These are phyloP conservation scores for Schoenoplectus tabernaemontani DNA, from an alignment of 202 grass and related monocot genomes.

Conservation along the genomic window DNA sequence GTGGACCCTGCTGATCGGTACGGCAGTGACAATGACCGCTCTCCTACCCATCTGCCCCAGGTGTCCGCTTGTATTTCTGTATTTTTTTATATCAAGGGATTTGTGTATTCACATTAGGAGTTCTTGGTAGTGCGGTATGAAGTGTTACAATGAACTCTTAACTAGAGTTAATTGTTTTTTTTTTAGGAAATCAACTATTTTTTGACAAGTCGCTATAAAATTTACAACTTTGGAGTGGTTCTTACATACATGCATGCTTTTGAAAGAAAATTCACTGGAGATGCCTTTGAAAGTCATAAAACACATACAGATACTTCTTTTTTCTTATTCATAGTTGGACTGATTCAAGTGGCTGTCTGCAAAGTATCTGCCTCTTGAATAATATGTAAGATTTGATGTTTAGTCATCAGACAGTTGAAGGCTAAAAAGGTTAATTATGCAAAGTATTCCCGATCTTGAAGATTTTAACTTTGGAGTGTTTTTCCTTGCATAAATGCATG, in stretches of 20 bases:
- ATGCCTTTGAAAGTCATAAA: not conserved
- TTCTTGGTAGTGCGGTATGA: not conserved
- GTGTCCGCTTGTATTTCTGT: slow-evolving; percentile 29
- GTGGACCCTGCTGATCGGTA: slow-evolving; percentile 81
- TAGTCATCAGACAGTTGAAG: not conserved
- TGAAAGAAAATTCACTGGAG: not conserved
- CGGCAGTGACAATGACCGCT: slow-evolving; percentile 77
- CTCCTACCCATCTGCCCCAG: slow-evolving; percentile 58
- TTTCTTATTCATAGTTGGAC: not conserved
- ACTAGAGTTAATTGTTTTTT: not conserved
- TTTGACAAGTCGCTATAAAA: not conserved
- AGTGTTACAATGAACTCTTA: not conserved
- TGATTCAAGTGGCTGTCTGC: not conserved
- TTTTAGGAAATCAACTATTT: not conserved
- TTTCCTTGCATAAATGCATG: too few species aligned
- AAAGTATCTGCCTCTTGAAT: not conserved
- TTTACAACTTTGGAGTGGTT: not conserved
- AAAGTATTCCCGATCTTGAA: not conserved
- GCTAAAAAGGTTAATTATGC: not conserved
- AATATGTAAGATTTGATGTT: not conserved
- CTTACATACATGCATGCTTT: not conserved
- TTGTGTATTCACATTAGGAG: not conserved
- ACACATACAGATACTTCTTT: not conserved
- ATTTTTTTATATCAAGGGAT: not conserved
- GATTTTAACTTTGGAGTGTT: too few species aligned